Conservation (phyloP, 2,329 filamentous ascomycete genomes). For the Seiridium cupressi region DNA sequence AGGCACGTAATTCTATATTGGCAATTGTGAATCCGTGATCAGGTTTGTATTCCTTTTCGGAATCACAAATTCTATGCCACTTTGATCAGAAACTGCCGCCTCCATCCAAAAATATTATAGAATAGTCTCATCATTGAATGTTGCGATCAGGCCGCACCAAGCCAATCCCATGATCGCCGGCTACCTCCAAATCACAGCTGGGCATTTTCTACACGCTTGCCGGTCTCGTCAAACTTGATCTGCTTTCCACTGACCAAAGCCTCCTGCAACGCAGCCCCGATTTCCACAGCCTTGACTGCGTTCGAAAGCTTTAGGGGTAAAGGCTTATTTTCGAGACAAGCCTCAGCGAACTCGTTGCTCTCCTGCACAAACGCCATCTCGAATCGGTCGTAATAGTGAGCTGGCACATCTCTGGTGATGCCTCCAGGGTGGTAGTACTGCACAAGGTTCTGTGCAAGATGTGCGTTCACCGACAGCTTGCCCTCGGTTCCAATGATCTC, state of each 20-base stretch:
- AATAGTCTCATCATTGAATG: too few relatives aligned
- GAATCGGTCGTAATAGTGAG: constrained; percentile 62
- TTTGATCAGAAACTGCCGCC: too few relatives aligned
- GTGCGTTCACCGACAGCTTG: constrained; percentile 59
- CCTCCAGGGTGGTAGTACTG: constrained; percentile 52
- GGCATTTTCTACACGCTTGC: constrained; percentile 38
- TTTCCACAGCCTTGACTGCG: constrained; percentile 58
- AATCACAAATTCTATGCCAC: too few relatives aligned
- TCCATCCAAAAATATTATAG: too few relatives aligned
- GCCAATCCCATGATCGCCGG: too few relatives aligned
- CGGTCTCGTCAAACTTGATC: constrained; percentile 57
- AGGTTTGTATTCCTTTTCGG: too few relatives aligned
- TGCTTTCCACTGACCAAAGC: constrained; percentile 51
- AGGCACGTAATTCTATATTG: too few relatives aligned
- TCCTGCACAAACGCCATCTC: constrained; percentile 61
- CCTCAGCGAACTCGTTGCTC: constrained; percentile 60
- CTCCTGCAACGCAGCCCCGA: constrained; percentile 60
- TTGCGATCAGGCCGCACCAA: too few relatives aligned
- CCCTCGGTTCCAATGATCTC: constrained; percentile 67
- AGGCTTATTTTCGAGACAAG: constrained; percentile 52
- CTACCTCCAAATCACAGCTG: background rate
- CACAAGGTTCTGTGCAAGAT: constrained; percentile 54
- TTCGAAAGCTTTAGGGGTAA: constrained; percentile 55
- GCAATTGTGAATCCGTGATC: too few relatives aligned
- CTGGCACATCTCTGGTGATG: constrained; percentile 56